Base-by-base conservation (phyloP, 805 yeast genomes). In the Barnettozyma populi region DNA sequence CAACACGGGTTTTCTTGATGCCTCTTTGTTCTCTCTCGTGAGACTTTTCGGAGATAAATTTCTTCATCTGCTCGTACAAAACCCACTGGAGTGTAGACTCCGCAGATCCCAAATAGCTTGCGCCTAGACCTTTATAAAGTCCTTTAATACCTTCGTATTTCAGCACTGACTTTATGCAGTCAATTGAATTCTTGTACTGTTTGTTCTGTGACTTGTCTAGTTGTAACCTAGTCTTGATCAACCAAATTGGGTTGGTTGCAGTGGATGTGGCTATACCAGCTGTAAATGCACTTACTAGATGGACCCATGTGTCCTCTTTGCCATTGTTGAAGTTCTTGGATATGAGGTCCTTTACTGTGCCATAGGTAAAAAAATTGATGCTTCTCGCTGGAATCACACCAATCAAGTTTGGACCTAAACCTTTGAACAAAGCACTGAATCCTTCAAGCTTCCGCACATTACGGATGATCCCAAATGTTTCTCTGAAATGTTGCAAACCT, bases 301-400 rank as follows among this genome's bases (percentile, higher is more conserved):
- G 98, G 19, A 94, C 80, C 79, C 88, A 79, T 1, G 97, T 81
- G 14, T 82, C 81, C 59, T 90, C 96, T 49, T 83, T 65, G 11
- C 90, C 90, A 45, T 84, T 66, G 64, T 85, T 84, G 66, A 89
- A 79, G 39, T 76, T 71, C 18, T 69, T 69, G 7, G 88, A 75
- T n/a, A 90, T 65, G 14, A 85, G 44, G 21, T 86, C 92, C 60
- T 94, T 94, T 5, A 95, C 80, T n/a, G 87, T 74, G n/a, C 97
- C 96, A 64, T 94, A 94, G 0, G 97, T 89, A 73, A 90, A 90
- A 65, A 94, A 94, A 66, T 94, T 94, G 54, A 94, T 95, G 25
- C 97, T 86, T 64, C 99, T 76, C 1, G 99, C 98, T 0, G 99
- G 99, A 37, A 94, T 92, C 14, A 94, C 98, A 46, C 99, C 99